Percentiles rank a stretch among this genome's conserved stretches.
These are phyloP conservation scores for Dothistroma septosporum DNA, from an alignment of 2,329 filamentous ascomycete species.

Conservation along the genomic window DNA sequence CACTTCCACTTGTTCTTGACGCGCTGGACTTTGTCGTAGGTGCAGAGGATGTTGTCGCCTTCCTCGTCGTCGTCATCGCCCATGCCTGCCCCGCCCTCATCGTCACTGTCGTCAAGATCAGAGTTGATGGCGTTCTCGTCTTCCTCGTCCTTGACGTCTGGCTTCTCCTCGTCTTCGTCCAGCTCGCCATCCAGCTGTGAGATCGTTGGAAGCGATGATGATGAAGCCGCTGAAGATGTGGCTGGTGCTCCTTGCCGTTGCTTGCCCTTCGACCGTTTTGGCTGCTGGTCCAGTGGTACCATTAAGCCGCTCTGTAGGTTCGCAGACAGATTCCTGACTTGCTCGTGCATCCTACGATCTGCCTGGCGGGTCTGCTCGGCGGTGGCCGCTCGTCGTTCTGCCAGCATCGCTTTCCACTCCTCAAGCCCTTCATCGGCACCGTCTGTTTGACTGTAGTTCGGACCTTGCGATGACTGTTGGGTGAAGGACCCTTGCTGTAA, in stretches of 20 bases:
- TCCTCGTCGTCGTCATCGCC: constrained; percentile 72
- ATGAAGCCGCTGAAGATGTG: not conserved
- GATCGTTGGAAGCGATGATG: constrained; percentile 25
- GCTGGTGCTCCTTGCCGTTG: constrained; percentile 16
- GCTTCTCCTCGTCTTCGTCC: constrained; percentile 45
- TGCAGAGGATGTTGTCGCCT: constrained; percentile 89
- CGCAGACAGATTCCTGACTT: constrained; percentile 62
- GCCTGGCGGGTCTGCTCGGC: constrained; percentile 53
- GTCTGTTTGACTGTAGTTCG: constrained; percentile 65
- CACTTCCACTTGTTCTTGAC: constrained; percentile 99
- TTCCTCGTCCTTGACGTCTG: constrained; percentile 43
- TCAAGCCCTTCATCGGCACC: constrained; percentile 61
- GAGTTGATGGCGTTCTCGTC: constrained; percentile 98
- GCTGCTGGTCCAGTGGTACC: constrained; percentile 61
- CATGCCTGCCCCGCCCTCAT: constrained; percentile 52
- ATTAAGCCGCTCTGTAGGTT: constrained; percentile 73
- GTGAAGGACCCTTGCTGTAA: constrained; percentile 28
- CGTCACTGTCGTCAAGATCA: constrained; percentile 91
- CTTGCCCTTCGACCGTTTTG: constrained; percentile 33
- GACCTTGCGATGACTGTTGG: constrained; percentile 41
- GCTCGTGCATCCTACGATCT: constrained; percentile 64
- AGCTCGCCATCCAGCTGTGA: constrained; percentile 56
- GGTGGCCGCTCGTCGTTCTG: constrained; percentile 54
- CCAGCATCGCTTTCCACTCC: constrained; percentile 55
- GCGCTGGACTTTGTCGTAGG: constrained; percentile 97